Base-by-base conservation (phyloP, 2,329 filamentous ascomycete genomes). In the Cladosporium cucumerinum region DNA sequence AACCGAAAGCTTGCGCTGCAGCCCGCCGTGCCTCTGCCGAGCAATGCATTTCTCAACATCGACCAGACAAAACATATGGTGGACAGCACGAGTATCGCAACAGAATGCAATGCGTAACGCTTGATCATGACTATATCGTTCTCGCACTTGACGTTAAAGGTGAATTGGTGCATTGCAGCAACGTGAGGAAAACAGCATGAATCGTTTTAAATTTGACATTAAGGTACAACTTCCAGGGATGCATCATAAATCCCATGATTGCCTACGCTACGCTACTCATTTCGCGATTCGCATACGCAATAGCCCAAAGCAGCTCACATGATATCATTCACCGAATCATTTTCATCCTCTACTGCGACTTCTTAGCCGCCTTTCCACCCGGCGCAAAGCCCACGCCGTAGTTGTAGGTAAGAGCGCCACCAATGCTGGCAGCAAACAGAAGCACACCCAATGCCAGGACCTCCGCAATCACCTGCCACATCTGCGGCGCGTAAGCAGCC, bases 301-400 rank as follows among this genome's bases (percentile, higher is more conserved):
- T 3, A 54, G 26, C 51, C 14, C 26, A 54, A 46, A 46, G 39
- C 39, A 46, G 39, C n/a, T 46, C 36, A 21, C 39, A 46, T 46
- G 51, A 28, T 30, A 28, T n/a, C 18, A 54, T 30, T 21, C 18
- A 12, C 6, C 21, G n/a, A 51, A 11, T 23, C 25, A 21, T 11
- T 30, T 16, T 21, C 18, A 6, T 36, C 18, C 28, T 34, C 46
- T 68, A 71, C 65, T 66, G 61, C 55, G 66, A 61, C 70, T 75
- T 73, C 69, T 72, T 74, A 21, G 18, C 59, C 26, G 67, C 68
- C 66, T 72, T 72, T 5, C 70, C 66, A 1, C 67, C 69, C 21
- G 70, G 65, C 14, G 73, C 71, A 48, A 82, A 76, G 1, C 80
- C 81, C 70, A 82, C 78, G 0, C 81, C 81, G 65, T 79, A 79